These are phyloP conservation scores for Leishmania turanica DNA, from an alignment of 208 protist species.

Conservation along the genomic window DNA sequence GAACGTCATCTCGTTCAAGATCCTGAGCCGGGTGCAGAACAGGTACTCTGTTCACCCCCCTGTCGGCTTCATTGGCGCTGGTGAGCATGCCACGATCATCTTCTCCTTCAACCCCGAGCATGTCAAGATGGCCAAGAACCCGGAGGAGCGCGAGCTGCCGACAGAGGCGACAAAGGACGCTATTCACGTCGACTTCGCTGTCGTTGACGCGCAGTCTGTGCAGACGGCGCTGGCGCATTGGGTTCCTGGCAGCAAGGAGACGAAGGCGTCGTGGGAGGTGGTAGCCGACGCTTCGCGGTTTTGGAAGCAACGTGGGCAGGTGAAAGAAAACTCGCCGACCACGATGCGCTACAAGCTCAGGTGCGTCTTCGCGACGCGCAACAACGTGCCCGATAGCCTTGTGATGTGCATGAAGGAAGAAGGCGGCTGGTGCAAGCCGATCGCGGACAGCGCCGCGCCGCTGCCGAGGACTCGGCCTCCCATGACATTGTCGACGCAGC, in stretches of 20 bases:
- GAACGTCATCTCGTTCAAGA: conserved; percentile 80
- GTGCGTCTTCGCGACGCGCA: conserved; percentile 52
- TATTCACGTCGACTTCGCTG: conserved; percentile 80
- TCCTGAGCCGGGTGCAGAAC: conserved; percentile 63
- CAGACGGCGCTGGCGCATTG: conserved; percentile 8
- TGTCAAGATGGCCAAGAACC: conserved; percentile 41
- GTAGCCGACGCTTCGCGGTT: conserved; percentile 50
- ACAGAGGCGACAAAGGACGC: conserved; percentile 62
- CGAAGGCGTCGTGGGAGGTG: conserved; percentile 19
- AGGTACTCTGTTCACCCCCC: conserved; percentile 70
- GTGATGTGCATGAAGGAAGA: conserved; percentile 53
- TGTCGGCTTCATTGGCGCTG: conserved; percentile 71
- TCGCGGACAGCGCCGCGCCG: conserved; percentile 9
- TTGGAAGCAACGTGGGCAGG: conserved; percentile 58
- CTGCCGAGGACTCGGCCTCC: conserved; percentile 33
- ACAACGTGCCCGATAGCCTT: conserved; percentile 48
- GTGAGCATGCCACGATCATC: conserved; percentile 44
- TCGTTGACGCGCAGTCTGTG: conserved; percentile 37
- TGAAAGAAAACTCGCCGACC: conserved; percentile 28
- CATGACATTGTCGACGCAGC: conserved; percentile 29
- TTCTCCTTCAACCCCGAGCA: conserved; percentile 71
- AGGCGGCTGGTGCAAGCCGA: conserved; percentile 4
- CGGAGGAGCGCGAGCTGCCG: conserved; percentile 40
- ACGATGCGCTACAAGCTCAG: conserved; percentile 38
- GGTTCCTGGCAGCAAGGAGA: conserved; percentile 18